Evolutionary conservation across 23 red algal genomes (phyloP), one percentile per base, ranked within the genome.

Genomic region (Agarophyton chilense): DNA sequence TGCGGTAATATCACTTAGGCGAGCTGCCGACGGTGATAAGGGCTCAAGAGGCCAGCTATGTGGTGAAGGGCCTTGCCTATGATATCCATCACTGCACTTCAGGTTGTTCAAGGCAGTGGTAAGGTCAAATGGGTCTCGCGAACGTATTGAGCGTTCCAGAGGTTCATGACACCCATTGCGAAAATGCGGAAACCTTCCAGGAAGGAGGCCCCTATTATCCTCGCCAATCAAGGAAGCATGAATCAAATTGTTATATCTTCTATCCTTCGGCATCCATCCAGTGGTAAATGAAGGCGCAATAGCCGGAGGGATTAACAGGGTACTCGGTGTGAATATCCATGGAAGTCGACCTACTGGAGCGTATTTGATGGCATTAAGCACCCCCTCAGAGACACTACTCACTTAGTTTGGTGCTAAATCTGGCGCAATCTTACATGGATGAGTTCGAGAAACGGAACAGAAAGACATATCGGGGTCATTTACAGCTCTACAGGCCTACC

Each of bases 401-500:
- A 25, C 36, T 22, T 88, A 71, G 6, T 25, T 19, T 25, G 50
- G 18, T n/a, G 46, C 19, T 62, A 46, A 46, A 38, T 39, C 26
- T 71, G 64, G 33, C 25, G 39, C 44, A 25, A n/a, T n/a, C n/a
- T n/a, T n/a, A n/a, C n/a, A n/a, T n/a, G n/a, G n/a, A n/a, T n/a
- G n/a, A n/a, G n/a, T 47, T 13, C 49, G 67, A 64, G 67, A 88
- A 76, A 35, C 62, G 28, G 64, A 18, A 32, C 64, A 76, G 57
- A 26, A 44, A 17, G 45, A 57, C 25, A 7, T 28, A 18, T 56
- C 58, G 6, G 39, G 38, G 46, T 54, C 51, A 42, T 52, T 74
- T 9, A 57, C 47, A 21, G 83, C 50, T 36, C 65, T 51, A 61
- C 83, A 88, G 18, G 49, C 64, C 46, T 49, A 77, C 56, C 83